Conservation (phyloP, 768 basidiomycete genomes). For the Lyophyllum atratum region DNA sequence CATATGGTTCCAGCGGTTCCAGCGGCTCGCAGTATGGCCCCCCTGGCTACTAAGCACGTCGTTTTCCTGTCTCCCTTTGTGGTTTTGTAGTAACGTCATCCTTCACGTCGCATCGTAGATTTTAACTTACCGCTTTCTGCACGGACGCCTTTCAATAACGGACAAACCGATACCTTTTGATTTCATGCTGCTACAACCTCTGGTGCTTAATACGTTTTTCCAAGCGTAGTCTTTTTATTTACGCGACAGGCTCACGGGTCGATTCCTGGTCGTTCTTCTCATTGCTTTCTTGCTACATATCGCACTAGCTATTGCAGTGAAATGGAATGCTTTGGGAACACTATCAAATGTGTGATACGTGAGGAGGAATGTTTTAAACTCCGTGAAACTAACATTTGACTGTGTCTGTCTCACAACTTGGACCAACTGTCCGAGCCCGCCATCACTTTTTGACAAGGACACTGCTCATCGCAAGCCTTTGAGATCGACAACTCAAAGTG, state of each 20-base stretch:
- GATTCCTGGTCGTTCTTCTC: conserved; percentile 23
- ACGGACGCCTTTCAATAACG: conserved; percentile 24
- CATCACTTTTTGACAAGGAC: too few species aligned
- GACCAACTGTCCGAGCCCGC: too few species aligned
- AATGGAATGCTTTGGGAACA: conserved; percentile 22
- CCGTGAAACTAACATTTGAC: too few species aligned
- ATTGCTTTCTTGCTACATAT: conserved; percentile 1
- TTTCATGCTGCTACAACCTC: conserved; percentile 37
- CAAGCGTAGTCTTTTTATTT: conserved; percentile 30
- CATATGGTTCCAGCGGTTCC: conserved; percentile 4
- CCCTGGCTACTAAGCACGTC: conserved; percentile 29
- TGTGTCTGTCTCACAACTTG: too few species aligned
- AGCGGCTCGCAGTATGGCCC: conserved; percentile 15
- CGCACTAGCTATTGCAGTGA: conserved; percentile 4
- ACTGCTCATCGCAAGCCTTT: background rate
- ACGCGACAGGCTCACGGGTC: conserved; percentile 34
- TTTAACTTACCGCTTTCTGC: conserved; percentile 21
- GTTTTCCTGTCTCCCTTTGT: conserved; percentile 9
- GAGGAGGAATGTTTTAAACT: too few species aligned
- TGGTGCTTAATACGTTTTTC: conserved; percentile 44
- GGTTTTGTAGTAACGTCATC: conserved; percentile 27
- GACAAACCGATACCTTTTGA: conserved; percentile 37
- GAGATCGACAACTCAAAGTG: background rate
- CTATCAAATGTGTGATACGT: background rate
- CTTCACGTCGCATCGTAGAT: conserved; percentile 37